phyloP scores from a whole-genome alignment of 495 filamentous ascomycete genomes.

The Penicillium canescens region DNA sequence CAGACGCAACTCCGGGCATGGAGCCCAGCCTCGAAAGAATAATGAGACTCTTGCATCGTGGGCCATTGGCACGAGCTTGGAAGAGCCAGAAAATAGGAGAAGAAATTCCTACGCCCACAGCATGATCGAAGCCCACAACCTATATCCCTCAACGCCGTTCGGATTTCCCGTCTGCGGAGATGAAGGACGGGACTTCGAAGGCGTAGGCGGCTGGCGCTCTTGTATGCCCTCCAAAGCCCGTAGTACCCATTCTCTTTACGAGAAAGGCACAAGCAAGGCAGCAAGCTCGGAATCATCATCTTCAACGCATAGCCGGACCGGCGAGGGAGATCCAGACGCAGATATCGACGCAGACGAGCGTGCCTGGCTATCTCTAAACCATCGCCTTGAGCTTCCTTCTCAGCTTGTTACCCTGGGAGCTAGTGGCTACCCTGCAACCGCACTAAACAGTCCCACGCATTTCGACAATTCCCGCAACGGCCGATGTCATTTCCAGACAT shows the following conservation, averaged over 20 bases:
- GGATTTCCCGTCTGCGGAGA: conserved; percentile 37
- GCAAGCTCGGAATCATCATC: conserved; percentile 35
- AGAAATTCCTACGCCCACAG: conserved; percentile 21
- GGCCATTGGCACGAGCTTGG: conserved; percentile 5
- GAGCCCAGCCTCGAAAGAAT: conserved; percentile 17
- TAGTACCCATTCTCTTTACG: conserved; percentile 6
- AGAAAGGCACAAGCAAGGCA: conserved; percentile 19
- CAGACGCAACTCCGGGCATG: conserved; percentile 25
- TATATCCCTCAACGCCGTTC: conserved; percentile 14
- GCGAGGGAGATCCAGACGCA: conserved; percentile 15
- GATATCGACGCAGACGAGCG: conserved; percentile 52
- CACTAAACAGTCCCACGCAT: conserved; percentile 10
- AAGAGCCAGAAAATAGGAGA: conserved; percentile 11
- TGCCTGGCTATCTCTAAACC: conserved; percentile 74
- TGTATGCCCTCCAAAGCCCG: conserved; percentile 28
- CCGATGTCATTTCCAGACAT: conserved; percentile 4
- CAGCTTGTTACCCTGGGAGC: conserved; percentile 28
- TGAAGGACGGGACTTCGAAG: conserved; percentile 74
- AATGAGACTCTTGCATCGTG: conserved; percentile 16
- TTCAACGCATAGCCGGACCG: conserved; percentile 33
- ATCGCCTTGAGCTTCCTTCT: conserved; percentile 66
- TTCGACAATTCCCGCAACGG: not conserved
- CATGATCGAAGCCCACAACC: conserved; percentile 23
- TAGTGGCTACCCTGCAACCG: conserved; percentile 7
- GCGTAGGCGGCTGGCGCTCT: conserved; percentile 76